These are phyloP conservation scores for Exophiala viscosa DNA, from an alignment of 2,329 filamentous ascomycete species.

Conservation along the genomic window DNA sequence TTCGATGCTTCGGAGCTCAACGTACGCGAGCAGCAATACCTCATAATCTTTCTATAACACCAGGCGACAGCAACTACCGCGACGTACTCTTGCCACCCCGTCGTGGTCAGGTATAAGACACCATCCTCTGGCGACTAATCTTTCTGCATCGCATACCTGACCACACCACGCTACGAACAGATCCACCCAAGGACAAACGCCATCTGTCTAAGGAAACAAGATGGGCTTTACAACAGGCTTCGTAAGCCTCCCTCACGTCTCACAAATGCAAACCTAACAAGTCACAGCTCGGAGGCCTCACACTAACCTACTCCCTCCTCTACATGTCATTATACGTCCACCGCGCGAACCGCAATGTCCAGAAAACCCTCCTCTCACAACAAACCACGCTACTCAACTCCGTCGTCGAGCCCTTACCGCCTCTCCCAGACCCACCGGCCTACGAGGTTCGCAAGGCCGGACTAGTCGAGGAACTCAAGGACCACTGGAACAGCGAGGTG, in stretches of 20 bases:
- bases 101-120: too few relatives aligned
- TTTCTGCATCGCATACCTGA: too few relatives aligned
- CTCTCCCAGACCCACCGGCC: slow-evolving; percentile 23
- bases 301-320: slow-evolving; percentile 68
- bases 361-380: slow-evolving; percentile 43
- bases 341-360: slow-evolving; percentile 59
- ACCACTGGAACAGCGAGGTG: slow-evolving; percentile 73
- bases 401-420: slow-evolving; percentile 35
- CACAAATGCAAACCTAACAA: slow-evolving; percentile 5
- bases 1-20: slow-evolving; percentile 4
- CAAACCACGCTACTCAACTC: slow-evolving; percentile 42
- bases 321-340: slow-evolving; percentile 70
- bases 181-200: too few relatives aligned
- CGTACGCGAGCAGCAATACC: too few relatives aligned
- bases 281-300: slow-evolving; percentile 66
- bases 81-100: too few relatives aligned
- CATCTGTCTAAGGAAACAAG: too few relatives aligned
- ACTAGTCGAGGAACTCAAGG: slow-evolving; percentile 66
- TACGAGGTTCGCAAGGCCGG: slow-evolving; percentile 49
- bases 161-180: too few relatives aligned
- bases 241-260: slow-evolving; percentile 48
- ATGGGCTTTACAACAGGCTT: slow-evolving; percentile 76
- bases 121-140: too few relatives aligned
- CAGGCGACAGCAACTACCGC: too few relatives aligned
- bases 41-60: too few relatives aligned